Base-by-base conservation (phyloP, 495 filamentous ascomycete species). In the Aspergillus coremiiformis region DNA sequence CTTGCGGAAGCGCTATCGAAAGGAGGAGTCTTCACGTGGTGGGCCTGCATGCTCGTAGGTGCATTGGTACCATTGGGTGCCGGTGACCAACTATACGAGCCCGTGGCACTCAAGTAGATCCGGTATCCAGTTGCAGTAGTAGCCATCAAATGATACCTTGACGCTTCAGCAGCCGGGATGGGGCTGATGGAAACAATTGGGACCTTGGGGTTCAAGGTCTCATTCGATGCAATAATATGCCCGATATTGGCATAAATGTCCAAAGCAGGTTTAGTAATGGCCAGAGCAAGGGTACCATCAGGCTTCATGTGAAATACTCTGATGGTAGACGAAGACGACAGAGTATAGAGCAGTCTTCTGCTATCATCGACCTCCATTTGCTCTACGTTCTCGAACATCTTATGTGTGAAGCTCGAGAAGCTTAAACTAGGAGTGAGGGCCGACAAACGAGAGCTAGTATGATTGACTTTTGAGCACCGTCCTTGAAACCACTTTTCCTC, bases 401-500 rank as follows among this genome's bases (percentile, higher is more conserved):
- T 74, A 19, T 67, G 67, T 4, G 71, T 71, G 54, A 85, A 80
- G 35, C 75, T 73, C 4, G 71, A 70, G 55, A 85, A 80, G 32
- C 75, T 73, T 44, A 77, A 54, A 8, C 61, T 64, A 26, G 89
- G 88, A 7, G 85, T 70, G 48, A 93, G 82, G 21, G 85, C 77
- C 19, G 80, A 73, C 59, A 90, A 79, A 6, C 87, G 80, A n/a
- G 83, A 85, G 49, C 78, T 82, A 1, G 90, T 89, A 61, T 95
- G 94, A 63, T 91, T 92, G 37, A 94, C 76, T 62, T 88, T 94
- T 11, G 79, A 78, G 62, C 85, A 91, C 51, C 84, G 78, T 58
- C 82, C 86, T 42, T 84, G 78, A 63, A 97, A 99, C 94, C 94
- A 99, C 57, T 84, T 85, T 65, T 97, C 93, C 66, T 97, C 89